Base-by-base conservation (phyloP, 2,329 filamentous ascomycete genomes). In the Bisporella sp. region DNA sequence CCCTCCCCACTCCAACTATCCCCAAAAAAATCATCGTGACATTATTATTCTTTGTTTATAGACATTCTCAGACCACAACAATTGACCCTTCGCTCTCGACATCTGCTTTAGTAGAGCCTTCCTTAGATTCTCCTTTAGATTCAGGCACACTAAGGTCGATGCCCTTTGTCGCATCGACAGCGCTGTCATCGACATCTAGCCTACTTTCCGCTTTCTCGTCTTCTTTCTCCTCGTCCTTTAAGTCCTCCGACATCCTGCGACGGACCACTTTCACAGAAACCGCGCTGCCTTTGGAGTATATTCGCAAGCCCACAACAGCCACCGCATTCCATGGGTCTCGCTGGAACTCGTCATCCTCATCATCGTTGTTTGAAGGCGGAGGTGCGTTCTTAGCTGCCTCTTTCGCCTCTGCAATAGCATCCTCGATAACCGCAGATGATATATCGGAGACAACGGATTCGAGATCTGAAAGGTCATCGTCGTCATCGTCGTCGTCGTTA, bases 321-420 rank as follows among this genome's bases (percentile, higher is more conserved):
- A 84, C 73, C 4, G 81, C 80, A 60, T 84, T 83, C 81, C 81
- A 84, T 1, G 78, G 76, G 29, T 78, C 73, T 29, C 71, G 69
- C 54, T 78, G 73, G 45, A 75, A 76, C 50, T 81, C 77, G 55
- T 79, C 77, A 7, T 71, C 71, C 21, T 77, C 74, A 37, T 77
- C 76, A 2, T 71, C 66, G 5, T 71, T 69, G 4, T 63, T 56
- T 0, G 68, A 58, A 0, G 68, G 63, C 1, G 69, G 59, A 1
- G 54, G 46, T 12, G 53, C 21, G 35, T 32, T 21, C 8, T 45
- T 32, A n/a, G 31, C 41, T 5, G 52, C 48, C 4, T 57, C 53
- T 11, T 59, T 59, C 12, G 58, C 55, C 33, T 59, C 57, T 1
- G 54, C 51, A 6, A 58, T 35, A 7, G 33, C 45, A n/a, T 60